phyloP scores from a whole-genome alignment of 164 flowering plant species.

The Stephania cephalantha region DNA sequence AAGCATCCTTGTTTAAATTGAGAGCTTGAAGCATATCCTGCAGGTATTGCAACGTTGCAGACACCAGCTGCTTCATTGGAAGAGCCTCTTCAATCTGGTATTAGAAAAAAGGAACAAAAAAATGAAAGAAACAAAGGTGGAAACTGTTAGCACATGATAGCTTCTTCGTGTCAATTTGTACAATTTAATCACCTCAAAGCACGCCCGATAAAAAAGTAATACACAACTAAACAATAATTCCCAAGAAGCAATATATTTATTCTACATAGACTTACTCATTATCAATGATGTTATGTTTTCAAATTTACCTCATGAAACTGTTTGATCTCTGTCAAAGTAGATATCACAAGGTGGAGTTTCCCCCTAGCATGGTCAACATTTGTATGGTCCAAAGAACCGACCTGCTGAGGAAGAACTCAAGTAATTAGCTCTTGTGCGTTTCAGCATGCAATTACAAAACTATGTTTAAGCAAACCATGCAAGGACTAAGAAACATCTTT shows the following conservation, averaged over 20 bases:
- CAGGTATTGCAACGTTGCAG: slow-evolving; percentile 15
- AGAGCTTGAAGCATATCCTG: slow-evolving; percentile 27
- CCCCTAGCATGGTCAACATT: slow-evolving; percentile 12
- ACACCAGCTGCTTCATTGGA: slow-evolving; percentile 15
- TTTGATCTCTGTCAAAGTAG: slow-evolving; percentile 20
- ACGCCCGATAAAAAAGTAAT: background rate
- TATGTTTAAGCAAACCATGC: background rate
- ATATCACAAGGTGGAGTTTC: slow-evolving; percentile 19
- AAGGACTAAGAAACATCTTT: background rate
- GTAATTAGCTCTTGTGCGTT: background rate
- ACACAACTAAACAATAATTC: background rate
- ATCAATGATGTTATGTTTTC: background rate
- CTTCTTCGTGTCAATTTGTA: background rate
- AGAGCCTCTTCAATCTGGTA: slow-evolving; percentile 20
- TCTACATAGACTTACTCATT: background rate
- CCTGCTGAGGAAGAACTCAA: slow-evolving; percentile 11
- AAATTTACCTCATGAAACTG: slow-evolving; percentile 18
- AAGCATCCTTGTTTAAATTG: slow-evolving; percentile 15
- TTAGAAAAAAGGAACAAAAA: background rate
- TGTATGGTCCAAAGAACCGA: slow-evolving; percentile 17
- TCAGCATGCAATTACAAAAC: background rate
- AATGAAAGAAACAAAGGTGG: no score
- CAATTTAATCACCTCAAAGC: background rate
- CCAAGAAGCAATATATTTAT: background rate
- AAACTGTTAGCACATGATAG: background rate